Conservation (phyloP, 1,284 basidiomycete species). For the Pyrrhoderma noxium region DNA sequence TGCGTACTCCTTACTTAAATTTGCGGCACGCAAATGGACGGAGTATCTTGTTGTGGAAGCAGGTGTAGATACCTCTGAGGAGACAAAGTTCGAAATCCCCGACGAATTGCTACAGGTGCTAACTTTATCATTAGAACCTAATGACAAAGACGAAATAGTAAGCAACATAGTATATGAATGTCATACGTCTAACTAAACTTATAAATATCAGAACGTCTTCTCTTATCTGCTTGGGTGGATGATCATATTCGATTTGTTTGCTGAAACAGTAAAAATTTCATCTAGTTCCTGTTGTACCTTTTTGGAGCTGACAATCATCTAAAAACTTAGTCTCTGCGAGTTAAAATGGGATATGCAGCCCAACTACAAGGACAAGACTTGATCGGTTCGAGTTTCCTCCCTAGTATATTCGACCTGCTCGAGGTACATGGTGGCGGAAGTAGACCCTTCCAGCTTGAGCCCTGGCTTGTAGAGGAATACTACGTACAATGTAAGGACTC, state of each 20-base stretch:
- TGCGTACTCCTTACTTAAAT: conserved; percentile 59
- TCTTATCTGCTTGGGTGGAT: conserved; percentile 86
- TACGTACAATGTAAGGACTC: conserved; percentile 64
- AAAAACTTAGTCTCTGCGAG: conserved; percentile 60
- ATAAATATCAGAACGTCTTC: conserved; percentile 38
- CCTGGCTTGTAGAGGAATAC: conserved; percentile 85
- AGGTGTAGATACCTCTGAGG: conserved; percentile 54
- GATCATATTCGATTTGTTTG: conserved; percentile 81
- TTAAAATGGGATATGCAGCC: conserved; percentile 76
- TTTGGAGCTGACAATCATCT: conserved; percentile 10
- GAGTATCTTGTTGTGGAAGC: conserved; percentile 81
- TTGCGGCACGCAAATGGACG: conserved; percentile 60
- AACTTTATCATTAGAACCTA: conserved; percentile 32
- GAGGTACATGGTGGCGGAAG: conserved; percentile 51
- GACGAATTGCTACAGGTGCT: conserved; percentile 60
- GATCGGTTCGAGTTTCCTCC: conserved; percentile 63
- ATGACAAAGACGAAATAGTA: conserved; percentile 9
- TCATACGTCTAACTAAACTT: conserved; percentile 13
- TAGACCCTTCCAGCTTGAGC: conserved; percentile 67
- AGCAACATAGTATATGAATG: conserved; percentile 17
- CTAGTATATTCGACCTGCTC: conserved; percentile 66
- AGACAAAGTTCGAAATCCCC: conserved; percentile 51
- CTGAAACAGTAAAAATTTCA: conserved; percentile 64
- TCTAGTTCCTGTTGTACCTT: not conserved
- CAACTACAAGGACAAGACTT: conserved; percentile 73